A percentile compares a stretch with the other conserved stretches of the same genome.
Evolutionary conservation across 2,329 filamentous ascomycete genomes (phyloP).

Genomic region (Fusarium marasasianum): DNA sequence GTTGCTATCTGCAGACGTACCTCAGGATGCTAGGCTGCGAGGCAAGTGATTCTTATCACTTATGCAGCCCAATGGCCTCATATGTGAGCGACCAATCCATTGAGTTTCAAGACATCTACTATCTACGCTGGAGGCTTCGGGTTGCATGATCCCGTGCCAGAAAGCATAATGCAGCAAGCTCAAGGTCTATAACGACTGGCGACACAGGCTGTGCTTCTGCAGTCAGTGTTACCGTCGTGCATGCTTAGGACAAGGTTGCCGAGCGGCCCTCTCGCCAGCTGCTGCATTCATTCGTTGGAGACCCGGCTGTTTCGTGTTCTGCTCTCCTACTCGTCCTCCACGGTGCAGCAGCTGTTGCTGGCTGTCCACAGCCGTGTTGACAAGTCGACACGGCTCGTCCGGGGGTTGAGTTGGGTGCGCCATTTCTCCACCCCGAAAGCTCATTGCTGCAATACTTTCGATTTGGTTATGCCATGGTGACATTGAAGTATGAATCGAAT

Average conservation of each 20-base stretch:
- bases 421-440: constrained; percentile 38
- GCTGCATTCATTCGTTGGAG: constrained; percentile 23
- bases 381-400: constrained; percentile 35
- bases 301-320: constrained; percentile 29
- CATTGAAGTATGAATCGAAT: not conserved
- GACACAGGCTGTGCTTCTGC: constrained; percentile 30
- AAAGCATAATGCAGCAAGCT: constrained; percentile 26
- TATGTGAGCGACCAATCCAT: constrained; percentile 7
- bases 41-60: constrained; percentile 5
- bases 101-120: constrained; percentile 14
- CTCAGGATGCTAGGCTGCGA: constrained; percentile 15
- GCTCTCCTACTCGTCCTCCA: constrained; percentile 19
- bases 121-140: not conserved
- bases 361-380: constrained; percentile 37
- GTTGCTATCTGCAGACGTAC: constrained; percentile 11
- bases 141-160: constrained; percentile 5
- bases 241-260: constrained; percentile 32
- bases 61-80: constrained; percentile 32
- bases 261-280: constrained; percentile 21
- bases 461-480: constrained; percentile 24
- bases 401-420: constrained; percentile 36
- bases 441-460: constrained; percentile 36
- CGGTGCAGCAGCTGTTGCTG: constrained; percentile 16
- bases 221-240: constrained; percentile 34
- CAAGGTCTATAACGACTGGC: constrained; percentile 25